Evolutionary conservation across 2,329 filamentous ascomycete genomes (phyloP).

Genomic region (Colletotrichum sublineola): DNA sequence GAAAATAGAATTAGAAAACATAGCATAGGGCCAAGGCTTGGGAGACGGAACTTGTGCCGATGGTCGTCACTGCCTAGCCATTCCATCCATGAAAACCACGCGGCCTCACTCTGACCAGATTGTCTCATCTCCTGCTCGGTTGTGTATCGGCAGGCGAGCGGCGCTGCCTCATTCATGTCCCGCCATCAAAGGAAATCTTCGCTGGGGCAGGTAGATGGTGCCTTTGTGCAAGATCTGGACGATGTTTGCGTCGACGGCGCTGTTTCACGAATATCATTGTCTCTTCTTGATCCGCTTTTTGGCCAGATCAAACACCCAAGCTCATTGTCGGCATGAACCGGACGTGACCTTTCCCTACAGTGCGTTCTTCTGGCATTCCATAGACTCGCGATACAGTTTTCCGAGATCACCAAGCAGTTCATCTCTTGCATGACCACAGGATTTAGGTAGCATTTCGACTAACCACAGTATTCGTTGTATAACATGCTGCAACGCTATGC

Average conservation of each 20-base stretch:
- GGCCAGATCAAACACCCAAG: not conserved
- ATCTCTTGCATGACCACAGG: not conserved
- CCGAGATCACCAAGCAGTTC: not conserved
- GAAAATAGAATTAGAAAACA: not conserved
- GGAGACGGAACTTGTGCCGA: not conserved
- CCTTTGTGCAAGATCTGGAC: not conserved
- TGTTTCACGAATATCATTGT: too few species aligned
- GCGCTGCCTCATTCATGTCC: not conserved
- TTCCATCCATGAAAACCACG: not conserved
- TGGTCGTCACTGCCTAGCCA: not conserved
- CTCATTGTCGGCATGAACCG: not conserved
- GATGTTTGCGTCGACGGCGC: not conserved
- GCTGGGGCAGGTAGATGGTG: not conserved
- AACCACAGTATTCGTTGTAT: not conserved
- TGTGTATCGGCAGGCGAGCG: not conserved
- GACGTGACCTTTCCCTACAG: not conserved
- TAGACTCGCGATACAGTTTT: not conserved
- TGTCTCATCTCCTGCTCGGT: not conserved
- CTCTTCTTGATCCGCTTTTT: not conserved
- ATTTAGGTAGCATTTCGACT: not conserved
- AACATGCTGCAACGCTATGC: too few species aligned
- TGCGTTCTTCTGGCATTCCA: not conserved
- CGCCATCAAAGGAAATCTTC: not conserved
- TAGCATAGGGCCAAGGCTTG: not conserved
- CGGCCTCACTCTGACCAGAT: not conserved